These are phyloP conservation scores for Cnidoscolus chayamansa DNA, from an alignment of 441 rosid genomes.

Conservation along the genomic window DNA sequence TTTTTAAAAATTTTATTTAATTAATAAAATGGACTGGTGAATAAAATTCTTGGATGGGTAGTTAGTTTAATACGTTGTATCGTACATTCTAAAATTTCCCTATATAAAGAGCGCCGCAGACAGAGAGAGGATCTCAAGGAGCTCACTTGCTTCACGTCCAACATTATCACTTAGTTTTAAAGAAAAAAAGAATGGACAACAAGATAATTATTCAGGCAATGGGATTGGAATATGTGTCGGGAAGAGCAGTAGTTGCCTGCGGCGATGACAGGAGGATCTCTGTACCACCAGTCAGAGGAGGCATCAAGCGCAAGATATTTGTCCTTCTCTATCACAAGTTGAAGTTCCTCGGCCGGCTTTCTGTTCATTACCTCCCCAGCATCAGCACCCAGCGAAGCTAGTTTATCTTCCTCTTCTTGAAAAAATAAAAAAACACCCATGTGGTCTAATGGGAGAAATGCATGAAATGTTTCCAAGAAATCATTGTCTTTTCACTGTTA, in stretches of 20 bases:
- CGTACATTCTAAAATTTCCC: too few relatives aligned
- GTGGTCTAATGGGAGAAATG: too few relatives aligned
- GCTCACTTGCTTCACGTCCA: not conserved
- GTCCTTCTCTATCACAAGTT: constrained; percentile 24
- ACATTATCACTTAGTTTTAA: not conserved
- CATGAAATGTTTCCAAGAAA: too few relatives aligned
- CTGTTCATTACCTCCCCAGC: constrained; percentile 7
- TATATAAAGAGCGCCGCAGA: too few relatives aligned
- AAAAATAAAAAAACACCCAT: too few relatives aligned
- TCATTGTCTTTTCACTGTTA: too few relatives aligned
- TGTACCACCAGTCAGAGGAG: constrained; percentile 34
- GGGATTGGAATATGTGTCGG: constrained; percentile 9
- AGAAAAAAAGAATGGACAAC: not conserved
- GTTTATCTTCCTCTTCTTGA: too few relatives aligned
- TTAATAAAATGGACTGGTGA: too few relatives aligned
- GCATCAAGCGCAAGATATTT: constrained; percentile 38
- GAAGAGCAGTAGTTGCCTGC: not conserved
- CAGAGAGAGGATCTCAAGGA: not conserved
- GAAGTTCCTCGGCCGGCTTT: constrained; percentile 20
- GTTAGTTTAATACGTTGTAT: not conserved
- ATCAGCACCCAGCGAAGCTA: not conserved
- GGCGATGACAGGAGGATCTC: not conserved
- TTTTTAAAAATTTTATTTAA: too few relatives aligned
- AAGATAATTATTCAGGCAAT: constrained; percentile 2
- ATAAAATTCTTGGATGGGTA: too few relatives aligned